Base-by-base conservation (phyloP, 2,329 filamentous ascomycete species). In the Endoconidiophora polonica region DNA sequence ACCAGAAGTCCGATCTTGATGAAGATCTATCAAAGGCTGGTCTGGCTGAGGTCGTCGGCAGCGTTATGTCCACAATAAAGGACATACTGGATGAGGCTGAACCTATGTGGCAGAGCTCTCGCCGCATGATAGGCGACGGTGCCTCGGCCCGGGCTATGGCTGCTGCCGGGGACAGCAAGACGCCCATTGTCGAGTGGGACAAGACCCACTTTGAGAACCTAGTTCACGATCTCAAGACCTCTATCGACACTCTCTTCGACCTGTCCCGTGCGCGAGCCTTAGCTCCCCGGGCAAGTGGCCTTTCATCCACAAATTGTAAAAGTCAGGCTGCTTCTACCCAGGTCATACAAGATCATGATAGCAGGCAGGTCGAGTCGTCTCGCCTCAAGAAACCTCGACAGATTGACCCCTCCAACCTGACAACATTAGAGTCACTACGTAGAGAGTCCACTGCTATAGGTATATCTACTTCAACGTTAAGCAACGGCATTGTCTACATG, bases 241-340 rank as follows among this genome's bases (percentile, higher is more conserved):
- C 81, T 2, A 86, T 88, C 60, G 84, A 88, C 62, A 86, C 81
- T 0, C 70, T 90, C 1, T 87, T 84, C 61, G 82, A 87, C 58
- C 68, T 88, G 12, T 86, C 83, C 0, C 68, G 79, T 46, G 81
- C 81, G 12, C 70, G 82, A 18, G 69, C 72, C 0, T 70, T 70
- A 1, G 66, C 64, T 1, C 62, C 64, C 2, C 57, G 43, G 18
- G 44, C 46, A 3, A 23, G 29, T 10, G 39, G 33, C 18, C 37
- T 24, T 10, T n/a, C 33, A 5, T 45, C 16, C 16, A 7, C 29
- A 9, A 16, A 10, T 4, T 18, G 10, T n/a, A 39, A 39, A 24
- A 38, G 29, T n/a, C 44, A 48, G 24, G 29, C 26, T 63, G 9
- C 59, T 63, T 2, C 52, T 58, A 48, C 46, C 61, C 55, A 43